Conservation (phyloP, 1,284 basidiomycete species). For the Singerocomus rubriflavus region DNA sequence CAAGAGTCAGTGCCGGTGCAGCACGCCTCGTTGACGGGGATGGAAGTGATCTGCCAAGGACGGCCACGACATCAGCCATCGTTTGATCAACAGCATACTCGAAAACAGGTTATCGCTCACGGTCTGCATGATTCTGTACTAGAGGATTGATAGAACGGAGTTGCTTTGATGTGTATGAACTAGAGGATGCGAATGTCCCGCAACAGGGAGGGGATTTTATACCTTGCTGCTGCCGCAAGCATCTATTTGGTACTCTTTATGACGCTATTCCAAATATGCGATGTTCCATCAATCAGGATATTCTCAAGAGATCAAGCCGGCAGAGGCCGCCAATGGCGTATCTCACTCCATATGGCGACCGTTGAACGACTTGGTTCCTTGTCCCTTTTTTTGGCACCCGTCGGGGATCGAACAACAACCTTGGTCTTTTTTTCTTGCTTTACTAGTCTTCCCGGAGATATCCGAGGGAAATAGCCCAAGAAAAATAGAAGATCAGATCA, state of each 20-base stretch:
- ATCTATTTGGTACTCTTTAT: slow-evolving; percentile 14
- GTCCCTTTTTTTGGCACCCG: too few species aligned
- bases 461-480: too few species aligned
- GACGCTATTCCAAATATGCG: too few species aligned
- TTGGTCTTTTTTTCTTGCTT: too few species aligned
- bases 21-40: slow-evolving; percentile 27
- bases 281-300: too few species aligned
- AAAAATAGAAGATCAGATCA: too few species aligned
- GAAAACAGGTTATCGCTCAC: slow-evolving; percentile 6
- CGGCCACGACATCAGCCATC: background rate
- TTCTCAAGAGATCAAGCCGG: too few species aligned
- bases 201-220: slow-evolving; percentile 3
- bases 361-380: too few species aligned
- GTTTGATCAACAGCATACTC: background rate
- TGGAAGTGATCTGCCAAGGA: slow-evolving; percentile 14
- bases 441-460: too few species aligned
- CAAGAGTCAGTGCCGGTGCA: slow-evolving; percentile 14
- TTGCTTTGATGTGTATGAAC: slow-evolving; percentile 2
- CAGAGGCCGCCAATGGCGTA: too few species aligned
- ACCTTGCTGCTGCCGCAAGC: background rate
- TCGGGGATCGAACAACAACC: too few species aligned
- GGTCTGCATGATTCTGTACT: slow-evolving; percentile 18
- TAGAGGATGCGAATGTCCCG: background rate
- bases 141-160: background rate
- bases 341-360: too few species aligned